Conservation (phyloP, 2,329 filamentous ascomycete genomes). For the Exophiala viscosa region DNA sequence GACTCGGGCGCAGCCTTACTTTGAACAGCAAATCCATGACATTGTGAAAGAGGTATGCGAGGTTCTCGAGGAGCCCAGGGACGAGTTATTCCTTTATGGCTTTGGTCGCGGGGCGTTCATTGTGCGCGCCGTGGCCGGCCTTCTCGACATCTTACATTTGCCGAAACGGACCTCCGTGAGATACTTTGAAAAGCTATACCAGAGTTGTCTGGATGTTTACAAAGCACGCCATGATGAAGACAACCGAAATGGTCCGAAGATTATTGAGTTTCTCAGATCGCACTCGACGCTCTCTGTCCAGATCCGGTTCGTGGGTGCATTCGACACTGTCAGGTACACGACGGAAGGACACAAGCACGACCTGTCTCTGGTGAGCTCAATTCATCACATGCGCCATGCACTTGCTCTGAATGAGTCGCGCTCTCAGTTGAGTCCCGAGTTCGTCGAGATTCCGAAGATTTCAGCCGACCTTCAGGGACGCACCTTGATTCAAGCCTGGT, state of each 20-base stretch:
- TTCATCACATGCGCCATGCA: conserved; percentile 37
- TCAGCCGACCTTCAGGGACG: conserved; percentile 23
- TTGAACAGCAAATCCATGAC: conserved; percentile 26
- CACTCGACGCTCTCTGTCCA: conserved; percentile 29
- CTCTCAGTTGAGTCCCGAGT: conserved; percentile 30
- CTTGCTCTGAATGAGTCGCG: conserved; percentile 40
- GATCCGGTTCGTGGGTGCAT: conserved; percentile 39
- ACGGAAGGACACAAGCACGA: conserved; percentile 30
- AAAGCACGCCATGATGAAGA: conserved; percentile 25
- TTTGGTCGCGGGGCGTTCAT: conserved; percentile 42
- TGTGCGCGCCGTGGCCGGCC: conserved; percentile 38
- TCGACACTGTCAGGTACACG: conserved; percentile 37
- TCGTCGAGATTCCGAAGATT: conserved; percentile 19
- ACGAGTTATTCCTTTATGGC: conserved; percentile 42
- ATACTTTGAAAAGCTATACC: conserved; percentile 31
- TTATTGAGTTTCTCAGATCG: conserved; percentile 20
- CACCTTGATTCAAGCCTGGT: conserved; percentile 40
- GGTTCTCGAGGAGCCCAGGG: conserved; percentile 25
- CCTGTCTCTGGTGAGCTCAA: conserved; percentile 35
- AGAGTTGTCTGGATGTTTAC: conserved; percentile 28
- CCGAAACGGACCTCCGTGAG: conserved; percentile 25
- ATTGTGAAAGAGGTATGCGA: conserved; percentile 21
- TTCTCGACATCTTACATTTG: conserved; percentile 36
- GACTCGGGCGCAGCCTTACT: conserved; percentile 8
- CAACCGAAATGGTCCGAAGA: conserved; percentile 20